Evolutionary conservation across 73 alveolate species (phyloP).

Genomic region (Uronychia binucleata): DNA sequence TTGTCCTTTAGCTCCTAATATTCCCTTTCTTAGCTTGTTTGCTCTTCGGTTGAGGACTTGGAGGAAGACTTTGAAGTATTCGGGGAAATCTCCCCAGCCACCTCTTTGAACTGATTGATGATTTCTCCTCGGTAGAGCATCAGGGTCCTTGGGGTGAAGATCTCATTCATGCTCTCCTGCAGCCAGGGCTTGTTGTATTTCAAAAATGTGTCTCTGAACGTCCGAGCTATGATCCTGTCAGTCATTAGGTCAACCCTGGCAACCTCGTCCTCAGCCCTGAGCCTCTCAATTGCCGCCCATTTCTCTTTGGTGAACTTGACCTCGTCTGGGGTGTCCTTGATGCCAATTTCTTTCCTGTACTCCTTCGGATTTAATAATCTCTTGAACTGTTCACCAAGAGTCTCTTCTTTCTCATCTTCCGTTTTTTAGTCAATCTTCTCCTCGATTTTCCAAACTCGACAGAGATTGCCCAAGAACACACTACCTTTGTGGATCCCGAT

Average conservation of each 20-base stretch:
- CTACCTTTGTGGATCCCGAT: slow-evolving; percentile 41
- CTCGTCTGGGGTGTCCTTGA: slow-evolving; percentile 28
- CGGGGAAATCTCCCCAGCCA: slow-evolving; percentile 43
- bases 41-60: slow-evolving; percentile 11
- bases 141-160: slow-evolving; percentile 79
- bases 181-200: slow-evolving; percentile 80
- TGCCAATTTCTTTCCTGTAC: slow-evolving; percentile 20
- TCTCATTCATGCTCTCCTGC: slow-evolving; percentile 68
- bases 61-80: slow-evolving; percentile 30
- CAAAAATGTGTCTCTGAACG: slow-evolving; percentile 74
- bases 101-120: slow-evolving; percentile 65
- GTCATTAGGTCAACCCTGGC: slow-evolving; percentile 69
- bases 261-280: slow-evolving; percentile 71
- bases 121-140: slow-evolving; percentile 65
- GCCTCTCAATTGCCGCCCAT: slow-evolving; percentile 53
- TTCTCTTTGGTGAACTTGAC: slow-evolving; percentile 37
- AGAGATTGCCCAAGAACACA: slow-evolving; percentile 46
- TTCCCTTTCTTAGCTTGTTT: slow-evolving; percentile 10
- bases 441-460: slow-evolving; percentile 75
- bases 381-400: slow-evolving; percentile 23
- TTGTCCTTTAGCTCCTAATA: neutral
- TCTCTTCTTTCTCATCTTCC: slow-evolving; percentile 32
- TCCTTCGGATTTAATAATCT: slow-evolving; percentile 42
- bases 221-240: slow-evolving; percentile 70
- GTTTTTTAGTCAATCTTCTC: slow-evolving; percentile 41